phyloP scores from a whole-genome alignment of 331 rosid species.

The Stylosanthes scabra region DNA sequence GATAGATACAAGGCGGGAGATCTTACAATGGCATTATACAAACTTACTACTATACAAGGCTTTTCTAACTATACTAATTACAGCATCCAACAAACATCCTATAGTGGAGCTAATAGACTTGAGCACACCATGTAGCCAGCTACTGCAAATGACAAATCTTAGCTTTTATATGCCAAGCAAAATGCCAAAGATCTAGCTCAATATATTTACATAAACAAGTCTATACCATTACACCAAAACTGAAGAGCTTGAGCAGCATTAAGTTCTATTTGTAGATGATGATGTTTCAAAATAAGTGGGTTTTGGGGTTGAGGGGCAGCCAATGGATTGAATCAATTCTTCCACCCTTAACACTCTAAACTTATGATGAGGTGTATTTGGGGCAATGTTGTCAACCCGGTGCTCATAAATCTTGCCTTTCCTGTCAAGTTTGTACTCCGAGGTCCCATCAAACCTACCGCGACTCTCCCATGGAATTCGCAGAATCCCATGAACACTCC shows the following conservation, averaged over 20 bases:
- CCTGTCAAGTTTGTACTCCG: constrained; percentile 83
- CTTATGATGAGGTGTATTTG: constrained; percentile 67
- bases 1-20: neutral
- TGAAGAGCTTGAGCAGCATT: constrained; percentile 24
- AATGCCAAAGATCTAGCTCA: constrained; percentile 31
- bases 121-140: constrained; percentile 31
- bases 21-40: constrained; percentile 25
- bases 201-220: constrained; percentile 23
- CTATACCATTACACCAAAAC: constrained; percentile 52
- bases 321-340: constrained; percentile 66
- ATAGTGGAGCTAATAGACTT: constrained; percentile 27
- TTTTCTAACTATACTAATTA: constrained; percentile 35
- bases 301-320: constrained; percentile 76
- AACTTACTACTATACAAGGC: constrained; percentile 15
- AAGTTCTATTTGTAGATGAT: constrained; percentile 44
- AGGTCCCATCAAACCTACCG: constrained; percentile 86
- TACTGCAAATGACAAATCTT: constrained; percentile 4
- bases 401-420: constrained; percentile 87
- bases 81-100: constrained; percentile 32
- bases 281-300: constrained; percentile 78
- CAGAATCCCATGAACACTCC: constrained; percentile 84
- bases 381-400: constrained; percentile 71
- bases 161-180: constrained; percentile 28
- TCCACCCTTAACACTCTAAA: constrained; percentile 62
- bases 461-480: constrained; percentile 86